Evolutionary conservation across 495 filamentous ascomycete genomes (phyloP), one percentile per base, ranked within the genome.

Genomic region (Hypomontagnella submonticulosa): DNA sequence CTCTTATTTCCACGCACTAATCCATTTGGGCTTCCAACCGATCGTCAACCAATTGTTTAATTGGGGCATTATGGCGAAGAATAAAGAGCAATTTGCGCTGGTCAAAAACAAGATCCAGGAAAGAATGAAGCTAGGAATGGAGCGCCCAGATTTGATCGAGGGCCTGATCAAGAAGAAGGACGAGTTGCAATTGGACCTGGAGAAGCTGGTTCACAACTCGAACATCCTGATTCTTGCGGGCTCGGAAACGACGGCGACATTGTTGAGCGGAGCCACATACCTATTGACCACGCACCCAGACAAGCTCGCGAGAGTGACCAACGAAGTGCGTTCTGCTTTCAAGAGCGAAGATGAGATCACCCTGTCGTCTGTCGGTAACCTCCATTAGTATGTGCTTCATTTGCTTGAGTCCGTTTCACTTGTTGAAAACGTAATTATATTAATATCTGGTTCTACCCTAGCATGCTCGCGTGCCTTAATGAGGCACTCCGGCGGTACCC

Each of bases 401-500:
- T 27, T 27, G 6, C 2, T 3, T 27, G 23, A 3, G 23, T 27
- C 6, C 23, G 3, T 27, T n/a, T n/a, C n/a, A n/a, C n/a, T 27
- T 27, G 6, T 27, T 27, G 23, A 27, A 27, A 2, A 3, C 23
- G 2, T 2, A 27, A 6, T 6, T 27, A n/a, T n/a, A n/a, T 6
- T 63, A 44, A 62, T 41, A 13, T 16, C 1, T 5, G 0, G 1
- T 10, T 13, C 16, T 33, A 1, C 9, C 5, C 5, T 9, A 63
- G 60, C 69, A 71, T 89, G 67, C 61, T 82, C 18, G 87, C 86
- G 12, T 81, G 80, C 41, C 72, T 88, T 0, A 76, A 86, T 43
- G 88, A 90, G 68, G 75, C 77, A 0, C 70, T 90, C 52, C 81
- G 88, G 2, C 77, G 86, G 57, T 86, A 87, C 63, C 84, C 87